These are phyloP conservation scores for Moricandia moricandioides DNA, from an alignment of 345 rosid genomes.

Conservation along the genomic window DNA sequence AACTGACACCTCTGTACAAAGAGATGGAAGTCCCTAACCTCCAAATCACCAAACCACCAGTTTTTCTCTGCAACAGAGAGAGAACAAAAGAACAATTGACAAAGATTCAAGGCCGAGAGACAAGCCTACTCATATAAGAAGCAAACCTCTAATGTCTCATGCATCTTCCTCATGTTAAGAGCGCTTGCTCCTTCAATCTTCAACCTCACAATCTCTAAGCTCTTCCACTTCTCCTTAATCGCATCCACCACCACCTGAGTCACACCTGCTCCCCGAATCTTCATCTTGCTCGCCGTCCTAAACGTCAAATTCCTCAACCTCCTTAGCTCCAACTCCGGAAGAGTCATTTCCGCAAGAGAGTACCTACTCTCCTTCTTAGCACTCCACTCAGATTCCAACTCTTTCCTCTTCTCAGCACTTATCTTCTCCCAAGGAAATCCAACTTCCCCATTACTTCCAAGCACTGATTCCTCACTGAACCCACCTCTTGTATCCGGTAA, in stretches of 20 bases:
- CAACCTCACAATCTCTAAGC: constrained; percentile 71
- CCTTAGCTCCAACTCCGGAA: constrained; percentile 77
- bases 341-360: constrained; percentile 73
- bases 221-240: constrained; percentile 75
- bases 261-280: constrained; percentile 65
- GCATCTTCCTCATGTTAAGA: constrained; percentile 88
- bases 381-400: constrained; percentile 45
- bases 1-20: constrained; percentile 84
- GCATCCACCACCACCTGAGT: constrained; percentile 66
- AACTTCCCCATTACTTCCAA: constrained; percentile 41
- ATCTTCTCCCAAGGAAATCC: constrained; percentile 86
- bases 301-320: constrained; percentile 80
- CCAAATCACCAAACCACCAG: constrained; percentile 97
- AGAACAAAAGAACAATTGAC: neutral
- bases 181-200: constrained; percentile 87
- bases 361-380: constrained; percentile 58
- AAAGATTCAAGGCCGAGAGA: neutral
- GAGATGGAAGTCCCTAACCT: constrained; percentile 83
- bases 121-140: constrained; percentile 22
- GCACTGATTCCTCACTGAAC: constrained; percentile 48
- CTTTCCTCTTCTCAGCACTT: constrained; percentile 41
- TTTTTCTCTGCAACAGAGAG: constrained; percentile 63
- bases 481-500: constrained; percentile 74
- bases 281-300: constrained; percentile 54
- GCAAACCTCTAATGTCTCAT: constrained; percentile 88